Evolutionary conservation across 2,329 filamentous ascomycete genomes (phyloP).

Genomic region (Penicillium sp.): DNA sequence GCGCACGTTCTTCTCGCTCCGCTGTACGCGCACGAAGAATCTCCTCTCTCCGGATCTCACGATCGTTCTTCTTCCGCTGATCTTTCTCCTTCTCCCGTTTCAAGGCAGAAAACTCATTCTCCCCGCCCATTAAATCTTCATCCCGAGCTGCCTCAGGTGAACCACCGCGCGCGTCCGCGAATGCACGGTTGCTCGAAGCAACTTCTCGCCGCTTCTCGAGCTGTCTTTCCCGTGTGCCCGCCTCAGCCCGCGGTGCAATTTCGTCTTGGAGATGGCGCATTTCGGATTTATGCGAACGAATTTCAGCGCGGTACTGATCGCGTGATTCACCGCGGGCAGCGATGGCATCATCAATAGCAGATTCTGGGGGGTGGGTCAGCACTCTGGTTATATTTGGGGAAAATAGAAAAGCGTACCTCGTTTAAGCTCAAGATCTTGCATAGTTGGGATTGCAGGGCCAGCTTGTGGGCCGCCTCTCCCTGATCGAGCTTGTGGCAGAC

Average conservation of each 20-base stretch:
- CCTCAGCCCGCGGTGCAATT: slow-evolving; percentile 74
- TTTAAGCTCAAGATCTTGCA: slow-evolving; percentile 68
- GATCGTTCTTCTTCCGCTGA: slow-evolving; percentile 74
- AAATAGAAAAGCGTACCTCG: slow-evolving; percentile 32
- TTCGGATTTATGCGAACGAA: slow-evolving; percentile 48
- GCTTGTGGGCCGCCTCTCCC: slow-evolving; percentile 15
- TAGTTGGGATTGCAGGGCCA: slow-evolving; percentile 65
- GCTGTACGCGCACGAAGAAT: slow-evolving; percentile 69
- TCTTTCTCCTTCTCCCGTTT: slow-evolving; percentile 64
- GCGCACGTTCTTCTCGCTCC: slow-evolving; percentile 75
- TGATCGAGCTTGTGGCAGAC: slow-evolving; percentile 41
- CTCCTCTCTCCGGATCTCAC: slow-evolving; percentile 80
- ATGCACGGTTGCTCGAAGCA: slow-evolving; percentile 70
- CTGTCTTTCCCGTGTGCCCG: slow-evolving; percentile 76
- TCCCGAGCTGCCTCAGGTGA: slow-evolving; percentile 69
- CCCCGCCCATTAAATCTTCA: slow-evolving; percentile 67
- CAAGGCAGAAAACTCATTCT: slow-evolving; percentile 60
- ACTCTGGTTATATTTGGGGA: neutral
- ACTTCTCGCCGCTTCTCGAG: slow-evolving; percentile 79
- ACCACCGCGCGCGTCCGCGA: slow-evolving; percentile 56
- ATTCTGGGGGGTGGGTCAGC: slow-evolving; percentile 23
- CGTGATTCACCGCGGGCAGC: slow-evolving; percentile 28
- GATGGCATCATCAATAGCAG: slow-evolving; percentile 31
- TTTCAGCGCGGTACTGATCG: slow-evolving; percentile 46
- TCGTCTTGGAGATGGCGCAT: slow-evolving; percentile 59